A percentile compares a stretch with the other conserved stretches of the same genome.
phyloP scores from a whole-genome alignment of 495 filamentous ascomycete species.

The Neurospora sp. region DNA sequence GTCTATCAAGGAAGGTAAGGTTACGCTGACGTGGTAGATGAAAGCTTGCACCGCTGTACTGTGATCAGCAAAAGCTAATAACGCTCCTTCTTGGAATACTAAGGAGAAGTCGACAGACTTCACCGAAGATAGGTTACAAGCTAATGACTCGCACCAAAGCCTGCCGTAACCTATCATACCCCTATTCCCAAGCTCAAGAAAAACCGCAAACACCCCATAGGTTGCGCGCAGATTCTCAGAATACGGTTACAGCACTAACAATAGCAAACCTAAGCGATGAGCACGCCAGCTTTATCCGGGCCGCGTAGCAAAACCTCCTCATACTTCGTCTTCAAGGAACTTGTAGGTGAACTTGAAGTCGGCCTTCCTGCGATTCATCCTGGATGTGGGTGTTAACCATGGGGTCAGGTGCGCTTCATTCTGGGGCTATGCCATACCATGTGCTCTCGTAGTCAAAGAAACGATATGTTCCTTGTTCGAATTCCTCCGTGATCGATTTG shows the following conservation, averaged over 20 bases:
- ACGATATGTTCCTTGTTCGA: slow-evolving; percentile 94
- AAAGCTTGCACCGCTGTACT: neutral
- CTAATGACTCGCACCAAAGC: neutral
- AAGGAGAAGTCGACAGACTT: neutral
- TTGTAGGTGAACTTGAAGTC: slow-evolving; percentile 99
- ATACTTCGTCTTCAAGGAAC: slow-evolving; percentile 37
- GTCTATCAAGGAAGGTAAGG: neutral
- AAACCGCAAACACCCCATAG: neutral
- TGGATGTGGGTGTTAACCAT: slow-evolving; percentile 24
- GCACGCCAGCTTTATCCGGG: neutral
- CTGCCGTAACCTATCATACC: neutral
- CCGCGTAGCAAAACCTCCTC: neutral
- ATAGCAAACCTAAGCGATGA: neutral
- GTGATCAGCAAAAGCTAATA: neutral
- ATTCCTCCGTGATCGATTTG: slow-evolving; percentile 96
- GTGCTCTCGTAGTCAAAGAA: slow-evolving; percentile 99
- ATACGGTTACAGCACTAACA: neutral
- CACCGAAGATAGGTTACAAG: neutral
- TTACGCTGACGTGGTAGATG: neutral
- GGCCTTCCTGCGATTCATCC: slow-evolving; percentile 98
- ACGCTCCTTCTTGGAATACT: neutral
- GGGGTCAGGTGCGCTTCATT: slow-evolving; percentile 22
- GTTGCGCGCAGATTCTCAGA: neutral
- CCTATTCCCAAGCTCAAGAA: neutral
- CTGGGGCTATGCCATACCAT: slow-evolving; percentile 47